Base-by-base conservation (phyloP, 805 yeast genomes). In the Candida nitratophila region DNA sequence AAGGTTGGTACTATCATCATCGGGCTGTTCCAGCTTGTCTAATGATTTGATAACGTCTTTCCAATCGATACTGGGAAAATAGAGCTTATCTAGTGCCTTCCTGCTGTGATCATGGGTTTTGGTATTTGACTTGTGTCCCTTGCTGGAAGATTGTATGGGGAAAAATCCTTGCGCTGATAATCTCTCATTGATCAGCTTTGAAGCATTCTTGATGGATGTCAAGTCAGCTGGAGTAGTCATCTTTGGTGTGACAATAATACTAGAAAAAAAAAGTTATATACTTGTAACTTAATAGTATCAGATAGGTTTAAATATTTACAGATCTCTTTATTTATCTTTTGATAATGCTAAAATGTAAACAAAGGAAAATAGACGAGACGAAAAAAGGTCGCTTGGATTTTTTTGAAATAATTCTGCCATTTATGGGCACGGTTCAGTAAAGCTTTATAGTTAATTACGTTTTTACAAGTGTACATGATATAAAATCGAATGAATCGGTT, bases 81-180 rank as follows among this genome's bases (percentile, higher is more conserved):
- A 37, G 6, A 59, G 24, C 22, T 47, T 42, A n/a, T 49, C 43
- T 15, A 49, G 42, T 33, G 48, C 48, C 4, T 50, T 34, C 3
- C 3, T 4, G 6, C 11, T 17, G 11, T 16, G 37, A n/a, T 32
- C 15, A 15, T 30, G 16, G 6, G 7, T 30, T 6, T 5, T 33
- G 19, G 29, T 8, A 8, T 33, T 33, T 19, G 17, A 17, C 17
- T 34, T 34, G 11, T 49, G 3, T 53, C 48, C n/a, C 46, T 50
- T 29, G 50, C 4, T 26, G 10, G 11, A 5, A 29, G 32, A 11
- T 29, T 29, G n/a, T 21, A 35, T 42, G 4, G 52, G 45, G 41
- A 60, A 55, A 39, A 49, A 54, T 0, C 63, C 63, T 38, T 53
- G 58, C 2, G 57, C 49, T 6, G 47, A 42, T 1, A 60, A 48